phyloP scores from a whole-genome alignment of 768 basidiomycete species.

The Pleurotus salmoneostramineus region DNA sequence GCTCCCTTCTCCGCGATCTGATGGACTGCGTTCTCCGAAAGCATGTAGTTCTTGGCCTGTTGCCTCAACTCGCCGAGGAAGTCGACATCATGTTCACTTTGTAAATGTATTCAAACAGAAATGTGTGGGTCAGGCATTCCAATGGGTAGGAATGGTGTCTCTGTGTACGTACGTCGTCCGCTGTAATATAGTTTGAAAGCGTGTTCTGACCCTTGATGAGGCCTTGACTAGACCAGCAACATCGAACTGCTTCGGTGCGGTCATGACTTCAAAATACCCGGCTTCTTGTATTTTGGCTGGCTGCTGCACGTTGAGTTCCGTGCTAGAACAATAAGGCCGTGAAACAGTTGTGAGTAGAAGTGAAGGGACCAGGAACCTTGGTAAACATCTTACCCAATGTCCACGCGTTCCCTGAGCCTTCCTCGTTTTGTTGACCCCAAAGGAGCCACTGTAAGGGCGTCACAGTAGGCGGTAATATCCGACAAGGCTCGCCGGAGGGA shows the following conservation, averaged over 20 bases:
- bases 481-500: neutral
- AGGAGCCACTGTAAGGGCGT: neutral
- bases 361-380: neutral
- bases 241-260: neutral
- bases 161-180: neutral
- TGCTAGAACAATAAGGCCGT: neutral
- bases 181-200: neutral
- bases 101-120: neutral
- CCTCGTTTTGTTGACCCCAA: neutral
- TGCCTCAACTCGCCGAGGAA: too few species aligned
- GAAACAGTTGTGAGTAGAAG: neutral
- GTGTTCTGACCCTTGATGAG: neutral
- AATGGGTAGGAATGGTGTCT: neutral
- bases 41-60: too few species aligned
- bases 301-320: neutral
- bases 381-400: neutral
- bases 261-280: neutral
- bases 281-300: neutral
- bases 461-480: neutral
- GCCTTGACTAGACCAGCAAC: neutral
- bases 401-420: neutral
- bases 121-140: neutral
- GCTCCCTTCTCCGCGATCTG: too few species aligned
- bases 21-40: too few species aligned
- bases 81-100: too few species aligned